Conservation (phyloP, 83 land plant genomes). For the Larix sibirica region DNA sequence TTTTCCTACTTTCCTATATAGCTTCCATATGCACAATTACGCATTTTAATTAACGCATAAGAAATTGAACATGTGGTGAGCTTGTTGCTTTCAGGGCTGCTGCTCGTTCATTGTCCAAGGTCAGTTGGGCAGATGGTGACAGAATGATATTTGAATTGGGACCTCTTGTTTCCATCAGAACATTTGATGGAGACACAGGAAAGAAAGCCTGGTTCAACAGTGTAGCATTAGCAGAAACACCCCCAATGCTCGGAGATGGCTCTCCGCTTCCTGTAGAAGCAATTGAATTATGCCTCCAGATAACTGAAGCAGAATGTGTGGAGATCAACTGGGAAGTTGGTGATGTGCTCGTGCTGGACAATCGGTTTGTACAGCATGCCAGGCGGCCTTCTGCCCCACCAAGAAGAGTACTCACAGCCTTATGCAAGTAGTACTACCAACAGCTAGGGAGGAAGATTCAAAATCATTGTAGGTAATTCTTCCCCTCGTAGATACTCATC, state of each 20-base stretch:
- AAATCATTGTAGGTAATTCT: too few species aligned
- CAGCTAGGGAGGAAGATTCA: too few species aligned
- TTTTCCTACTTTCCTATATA: too few species aligned
- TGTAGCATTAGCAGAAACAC: conserved; percentile 1
- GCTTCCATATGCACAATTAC: too few species aligned
- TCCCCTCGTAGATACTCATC: too few species aligned
- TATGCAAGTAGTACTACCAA: not conserved
- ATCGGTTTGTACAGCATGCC: conserved; percentile 38
- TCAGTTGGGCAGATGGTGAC: not conserved
- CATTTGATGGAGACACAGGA: not conserved
- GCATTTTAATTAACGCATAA: too few species aligned
- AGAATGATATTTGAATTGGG: not conserved
- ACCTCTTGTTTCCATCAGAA: conserved; percentile 3
- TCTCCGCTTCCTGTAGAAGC: conserved; percentile 20
- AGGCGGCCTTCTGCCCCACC: conserved; percentile 46
- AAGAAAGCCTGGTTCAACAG: not conserved
- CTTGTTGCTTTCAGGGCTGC: not conserved
- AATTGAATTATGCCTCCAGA: conserved; percentile 25
- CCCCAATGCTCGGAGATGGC: conserved; percentile 26
- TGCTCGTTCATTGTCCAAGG: not conserved
- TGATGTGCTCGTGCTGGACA: conserved; percentile 47
- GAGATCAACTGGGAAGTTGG: conserved; percentile 45
- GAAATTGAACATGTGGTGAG: too few species aligned
- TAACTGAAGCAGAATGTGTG: conserved; percentile 45
- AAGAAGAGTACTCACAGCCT: conserved; percentile 32